These are phyloP conservation scores for Moringa oleifera DNA, from an alignment of 345 rosid genomes.

Conservation along the genomic window DNA sequence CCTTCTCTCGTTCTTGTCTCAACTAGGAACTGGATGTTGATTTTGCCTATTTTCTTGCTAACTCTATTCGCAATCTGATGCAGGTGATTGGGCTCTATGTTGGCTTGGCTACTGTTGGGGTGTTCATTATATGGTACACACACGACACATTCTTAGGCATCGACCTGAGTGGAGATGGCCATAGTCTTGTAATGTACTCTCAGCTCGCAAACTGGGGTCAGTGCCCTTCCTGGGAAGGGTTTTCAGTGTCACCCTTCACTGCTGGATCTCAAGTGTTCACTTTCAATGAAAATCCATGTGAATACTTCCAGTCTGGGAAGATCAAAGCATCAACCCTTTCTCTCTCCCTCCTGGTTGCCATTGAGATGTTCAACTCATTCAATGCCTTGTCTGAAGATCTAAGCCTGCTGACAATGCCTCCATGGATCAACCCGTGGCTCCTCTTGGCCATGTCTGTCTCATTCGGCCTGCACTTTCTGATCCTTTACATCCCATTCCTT, in stretches of 20 bases:
- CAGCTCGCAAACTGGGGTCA: conserved; percentile 87
- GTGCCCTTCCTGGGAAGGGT: conserved; percentile 69
- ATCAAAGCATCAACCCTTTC: conserved; percentile 89
- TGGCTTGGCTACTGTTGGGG: conserved; percentile 87
- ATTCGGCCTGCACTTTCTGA: conserved; percentile 79
- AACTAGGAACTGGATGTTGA: neutral
- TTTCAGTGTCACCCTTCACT: conserved; percentile 61
- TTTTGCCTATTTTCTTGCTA: neutral
- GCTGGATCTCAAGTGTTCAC: conserved; percentile 59
- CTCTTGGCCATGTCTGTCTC: conserved; percentile 78
- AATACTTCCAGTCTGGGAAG: conserved; percentile 76
- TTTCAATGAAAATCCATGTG: conserved; percentile 66
- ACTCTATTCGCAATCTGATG: conserved; percentile 1
- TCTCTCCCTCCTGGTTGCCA: conserved; percentile 85
- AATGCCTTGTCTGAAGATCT: conserved; percentile 92
- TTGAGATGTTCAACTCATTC: conserved; percentile 96
- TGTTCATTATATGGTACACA: conserved; percentile 93
- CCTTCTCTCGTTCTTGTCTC: neutral
- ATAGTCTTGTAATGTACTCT: conserved; percentile 69
- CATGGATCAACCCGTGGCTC: conserved; percentile 93
- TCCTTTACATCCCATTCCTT: conserved; percentile 80
- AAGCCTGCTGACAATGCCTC: conserved; percentile 86
- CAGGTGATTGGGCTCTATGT: conserved; percentile 96
- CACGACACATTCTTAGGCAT: conserved; percentile 66
- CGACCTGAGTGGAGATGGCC: conserved; percentile 91